Conservation (phyloP, 2,329 filamentous ascomycete species). For the Dactylella cylindrospora region DNA sequence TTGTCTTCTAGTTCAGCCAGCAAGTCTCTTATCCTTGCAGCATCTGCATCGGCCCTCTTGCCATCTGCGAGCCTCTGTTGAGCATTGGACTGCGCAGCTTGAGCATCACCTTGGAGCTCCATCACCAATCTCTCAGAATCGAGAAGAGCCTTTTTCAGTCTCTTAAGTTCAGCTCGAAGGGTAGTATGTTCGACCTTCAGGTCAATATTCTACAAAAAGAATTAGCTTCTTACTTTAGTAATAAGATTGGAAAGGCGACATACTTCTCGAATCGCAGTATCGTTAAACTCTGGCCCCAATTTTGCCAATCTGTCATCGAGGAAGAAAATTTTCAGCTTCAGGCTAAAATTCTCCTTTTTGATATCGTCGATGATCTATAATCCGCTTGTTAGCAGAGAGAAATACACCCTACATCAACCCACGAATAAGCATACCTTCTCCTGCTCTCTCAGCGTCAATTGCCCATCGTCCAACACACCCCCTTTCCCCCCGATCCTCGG, state of each 20-base stretch:
- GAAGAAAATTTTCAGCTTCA: constrained; percentile 97
- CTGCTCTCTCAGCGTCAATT: constrained; percentile 88
- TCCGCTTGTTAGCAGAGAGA: constrained; percentile 5
- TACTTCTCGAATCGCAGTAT: constrained; percentile 72
- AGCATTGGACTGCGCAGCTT: constrained; percentile 78
- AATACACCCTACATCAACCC: background rate
- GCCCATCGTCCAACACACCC: constrained; percentile 77
- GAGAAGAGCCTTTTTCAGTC: constrained; percentile 79
- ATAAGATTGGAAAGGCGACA: background rate
- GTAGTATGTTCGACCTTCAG: constrained; percentile 90
- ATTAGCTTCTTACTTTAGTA: background rate
- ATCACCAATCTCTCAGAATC: constrained; percentile 85
- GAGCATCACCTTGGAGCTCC: constrained; percentile 75
- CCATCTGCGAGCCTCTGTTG: constrained; percentile 73
- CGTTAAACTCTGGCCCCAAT: constrained; percentile 83
- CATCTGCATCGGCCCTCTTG: constrained; percentile 63
- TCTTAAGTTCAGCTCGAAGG: constrained; percentile 81
- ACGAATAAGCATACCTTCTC: constrained; percentile 66
- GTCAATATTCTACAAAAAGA: constrained; percentile 72
- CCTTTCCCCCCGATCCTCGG: constrained; percentile 66
- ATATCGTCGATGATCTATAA: constrained; percentile 78
- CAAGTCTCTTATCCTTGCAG: constrained; percentile 60
- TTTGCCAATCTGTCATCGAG: constrained; percentile 87
- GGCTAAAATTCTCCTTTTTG: constrained; percentile 95
- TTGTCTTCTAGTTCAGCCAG: constrained; percentile 61